A percentile compares a stretch with the other conserved stretches of the same genome.
Conservation (phyloP, 2,329 filamentous ascomycete genomes). For the Chaetomium olivaceum region DNA sequence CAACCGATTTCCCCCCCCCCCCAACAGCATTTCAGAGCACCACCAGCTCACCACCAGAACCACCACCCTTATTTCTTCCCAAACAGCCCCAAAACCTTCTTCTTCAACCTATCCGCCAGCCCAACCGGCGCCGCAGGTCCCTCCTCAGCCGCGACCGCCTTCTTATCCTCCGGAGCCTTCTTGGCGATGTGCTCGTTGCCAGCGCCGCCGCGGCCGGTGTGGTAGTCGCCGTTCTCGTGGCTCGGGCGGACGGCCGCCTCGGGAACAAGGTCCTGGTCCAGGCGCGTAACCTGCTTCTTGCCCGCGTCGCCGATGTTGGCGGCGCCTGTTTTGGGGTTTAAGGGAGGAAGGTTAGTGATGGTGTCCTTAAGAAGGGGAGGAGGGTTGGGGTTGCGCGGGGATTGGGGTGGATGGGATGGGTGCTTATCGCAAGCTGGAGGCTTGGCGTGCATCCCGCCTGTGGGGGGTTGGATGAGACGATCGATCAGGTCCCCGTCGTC, state of each 20-base stretch:
- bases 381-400: background rate
- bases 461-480: slow-evolving; percentile 2
- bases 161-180: slow-evolving; percentile 27
- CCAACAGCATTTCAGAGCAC: background rate
- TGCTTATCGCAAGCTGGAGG: slow-evolving; percentile 7
- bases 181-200: slow-evolving; percentile 53
- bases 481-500: background rate
- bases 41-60: background rate
- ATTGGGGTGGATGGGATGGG: background rate
- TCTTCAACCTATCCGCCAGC: slow-evolving; percentile 59
- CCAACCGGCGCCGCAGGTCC: slow-evolving; percentile 35
- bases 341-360: background rate
- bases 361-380: background rate
- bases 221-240: slow-evolving; percentile 52
- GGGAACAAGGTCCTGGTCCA: slow-evolving; percentile 55
- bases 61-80: slow-evolving; percentile 24
- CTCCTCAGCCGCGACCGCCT: slow-evolving; percentile 34
- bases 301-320: slow-evolving; percentile 59
- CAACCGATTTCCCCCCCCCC: background rate
- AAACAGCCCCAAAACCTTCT: slow-evolving; percentile 50
- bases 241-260: slow-evolving; percentile 52
- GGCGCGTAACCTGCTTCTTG: slow-evolving; percentile 43
- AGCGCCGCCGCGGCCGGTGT: slow-evolving; percentile 61
- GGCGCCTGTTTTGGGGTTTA: slow-evolving; percentile 44
- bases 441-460: slow-evolving; percentile 8